Evolutionary conservation across 345 rosid genomes (phyloP).

Genomic region (Hevea brasiliensis): DNA sequence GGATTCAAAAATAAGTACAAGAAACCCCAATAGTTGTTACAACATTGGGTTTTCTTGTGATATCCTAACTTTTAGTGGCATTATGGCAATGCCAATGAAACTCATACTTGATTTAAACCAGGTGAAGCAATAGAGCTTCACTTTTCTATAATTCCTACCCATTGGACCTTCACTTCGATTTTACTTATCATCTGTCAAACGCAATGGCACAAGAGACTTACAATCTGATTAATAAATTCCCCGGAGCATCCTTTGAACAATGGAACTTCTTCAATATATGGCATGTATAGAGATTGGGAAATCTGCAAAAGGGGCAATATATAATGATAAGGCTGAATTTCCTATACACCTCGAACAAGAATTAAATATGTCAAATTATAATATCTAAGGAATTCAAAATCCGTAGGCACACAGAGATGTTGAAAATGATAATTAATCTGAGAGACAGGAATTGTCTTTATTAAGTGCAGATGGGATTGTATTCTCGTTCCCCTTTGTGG

Average conservation of each 20-base stretch:
- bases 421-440: neutral
- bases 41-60: too few species aligned
- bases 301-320: constrained; percentile 47
- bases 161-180: neutral
- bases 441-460: neutral
- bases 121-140: neutral
- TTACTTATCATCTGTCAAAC: neutral
- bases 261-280: constrained; percentile 53
- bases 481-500: too few species aligned
- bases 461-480: too few species aligned
- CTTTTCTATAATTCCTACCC: neutral
- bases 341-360: neutral
- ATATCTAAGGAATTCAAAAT: neutral
- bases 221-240: constrained; percentile 86
- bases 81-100: neutral
- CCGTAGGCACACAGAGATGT: neutral
- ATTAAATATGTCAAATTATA: neutral
- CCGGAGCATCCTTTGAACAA: constrained; percentile 76
- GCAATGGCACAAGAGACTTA: constrained; percentile 33
- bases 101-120: neutral
- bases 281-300: constrained; percentile 61
- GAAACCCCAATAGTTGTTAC: too few species aligned
- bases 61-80: too few species aligned
- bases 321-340: constrained; percentile 7
- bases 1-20: neutral